Base-by-base conservation (phyloP, 257 asterid species). In the Nicotiana paniculata region DNA sequence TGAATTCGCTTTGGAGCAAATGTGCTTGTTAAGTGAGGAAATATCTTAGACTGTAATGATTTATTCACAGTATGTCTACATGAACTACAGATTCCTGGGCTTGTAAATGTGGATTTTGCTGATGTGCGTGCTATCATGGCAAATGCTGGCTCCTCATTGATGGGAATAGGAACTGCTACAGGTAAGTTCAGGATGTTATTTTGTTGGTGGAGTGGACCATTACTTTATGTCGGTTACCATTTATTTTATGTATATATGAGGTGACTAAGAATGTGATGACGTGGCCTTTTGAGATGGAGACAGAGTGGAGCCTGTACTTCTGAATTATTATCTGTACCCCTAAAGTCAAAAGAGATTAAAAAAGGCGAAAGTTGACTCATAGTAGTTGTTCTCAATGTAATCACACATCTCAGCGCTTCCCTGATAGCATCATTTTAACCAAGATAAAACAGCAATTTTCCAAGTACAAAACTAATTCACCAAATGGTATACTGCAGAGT, bases 131-230 rank as follows among this genome's bases (percentile, higher is more conserved):
- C 99, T 63, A 93, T 93, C 82, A 95, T 95, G 99, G 97, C 94
- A 80, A 93, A 84, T 89, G 98, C 99, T 68, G 99, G 99, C 54
- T 93, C 98, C 55, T 93, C 99, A 15, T 84, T 95, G 85, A 92
- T 95, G 98, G 99, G 98, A 78, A 93, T 95, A 81, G 99, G 99
- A 86, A 92, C 98, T 32, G 98, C 97, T 28, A 95, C 98, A 85
- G 98, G 98, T 95, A 88, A 12, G 82, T 77, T 65, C 77, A 67
- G 72, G 81, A 55, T 79, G 61, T 84, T 84, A 48, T 15, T 74
- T 46, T 26, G 28, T 48, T 57, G 26, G 9, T 48, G 48, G 39
- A 3, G 61, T 32, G 79, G 62, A 2, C 18, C 35, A 24, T 48
- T 24, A 1, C 79, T 26, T 74, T 46, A 46, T 74, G 15, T 74